Evolutionary conservation across 371 early-diverging fungal genomes (phyloP), one percentile per base, ranked within the genome.

Genomic region (Syncephalastrum sp.): DNA sequence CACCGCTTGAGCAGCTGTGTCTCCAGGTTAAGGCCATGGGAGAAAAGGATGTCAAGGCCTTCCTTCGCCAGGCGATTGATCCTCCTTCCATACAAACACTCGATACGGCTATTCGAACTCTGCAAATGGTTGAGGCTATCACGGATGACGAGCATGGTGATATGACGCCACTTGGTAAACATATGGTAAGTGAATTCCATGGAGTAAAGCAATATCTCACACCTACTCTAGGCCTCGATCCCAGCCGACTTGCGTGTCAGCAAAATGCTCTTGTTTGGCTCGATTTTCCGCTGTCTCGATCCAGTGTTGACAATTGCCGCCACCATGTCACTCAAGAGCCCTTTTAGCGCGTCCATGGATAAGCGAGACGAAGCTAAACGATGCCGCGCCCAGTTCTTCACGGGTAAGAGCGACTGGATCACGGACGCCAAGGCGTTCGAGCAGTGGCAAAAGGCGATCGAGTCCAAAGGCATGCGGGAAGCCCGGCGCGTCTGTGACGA

Each of bases 161-260:
- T 16, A 60, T 98, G 60, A 97, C 97, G 7, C 86, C 94, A 0
- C 79, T 97, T 3, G 99, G 99, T 14, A 83, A 79, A 48, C 92
- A 92, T 56, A 84, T 98, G 78, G 72, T 68, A 56, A 29, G 59
- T 48, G 17, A 27, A 38, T 25, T 27, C 47, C 13, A 45, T 5
- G 10, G 27, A 14, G 13, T 46, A 38, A 5, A 8, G 46, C 42
- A 24, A 33, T 33, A 60, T 52, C 23, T 43, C 41, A 52, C 23
- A 25, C 25, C 45, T 55, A 1, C 16, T 3, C 1, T 54, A 69
- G 72, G 91, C 92, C 2, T 79, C 84, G 27, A 81, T 96, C 62
- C 96, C 97, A 2, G 87, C 96, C n/a, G 93, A 95, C 67, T 76
- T 96, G 15, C 79, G 87, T 49, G 83, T 95, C 21, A 93, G 93